Conservation (phyloP, 2,329 filamentous ascomycete genomes). For the Aspergillus neotritici region DNA sequence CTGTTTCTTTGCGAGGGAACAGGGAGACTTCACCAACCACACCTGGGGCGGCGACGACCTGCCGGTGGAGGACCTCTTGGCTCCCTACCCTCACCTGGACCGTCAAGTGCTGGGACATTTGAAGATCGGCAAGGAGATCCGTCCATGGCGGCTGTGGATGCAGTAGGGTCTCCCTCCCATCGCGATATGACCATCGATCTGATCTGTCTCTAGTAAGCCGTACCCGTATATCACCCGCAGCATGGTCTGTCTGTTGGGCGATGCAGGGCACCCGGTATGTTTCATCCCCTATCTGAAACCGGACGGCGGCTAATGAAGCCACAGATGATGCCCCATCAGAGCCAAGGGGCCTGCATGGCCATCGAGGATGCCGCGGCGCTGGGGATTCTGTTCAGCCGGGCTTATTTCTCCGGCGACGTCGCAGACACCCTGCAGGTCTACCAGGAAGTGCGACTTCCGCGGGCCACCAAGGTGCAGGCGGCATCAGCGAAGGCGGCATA, state of each 20-base stretch:
- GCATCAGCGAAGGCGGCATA: constrained; percentile 54
- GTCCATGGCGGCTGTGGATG: constrained; percentile 61
- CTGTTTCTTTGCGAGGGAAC: constrained; percentile 60
- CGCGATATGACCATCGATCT: background rate
- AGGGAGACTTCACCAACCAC: constrained; percentile 57
- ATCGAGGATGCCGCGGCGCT: constrained; percentile 62
- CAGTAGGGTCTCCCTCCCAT: constrained; percentile 33
- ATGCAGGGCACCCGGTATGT: constrained; percentile 59
- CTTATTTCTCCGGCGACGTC: constrained; percentile 47
- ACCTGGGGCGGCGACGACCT: constrained; percentile 52
- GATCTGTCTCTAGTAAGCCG: constrained; percentile 35
- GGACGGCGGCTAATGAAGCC: background rate
- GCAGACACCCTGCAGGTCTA: constrained; percentile 47
- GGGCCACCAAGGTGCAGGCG: constrained; percentile 52
- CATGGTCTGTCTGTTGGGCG: constrained; percentile 55
- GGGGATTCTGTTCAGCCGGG: constrained; percentile 54
- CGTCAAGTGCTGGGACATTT: constrained; percentile 53
- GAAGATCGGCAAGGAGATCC: constrained; percentile 56
- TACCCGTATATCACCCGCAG: constrained; percentile 54
- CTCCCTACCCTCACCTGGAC: constrained; percentile 57
- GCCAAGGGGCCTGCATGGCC: constrained; percentile 64
- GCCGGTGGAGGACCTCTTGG: constrained; percentile 55
- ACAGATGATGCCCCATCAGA: constrained; percentile 65
- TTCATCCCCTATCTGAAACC: background rate
- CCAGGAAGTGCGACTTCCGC: constrained; percentile 49